Percentiles rank a stretch among this genome's conserved stretches.
These are phyloP conservation scores for Boeremia exigua DNA, from an alignment of 2,329 filamentous ascomycete genomes.

Conservation along the genomic window DNA sequence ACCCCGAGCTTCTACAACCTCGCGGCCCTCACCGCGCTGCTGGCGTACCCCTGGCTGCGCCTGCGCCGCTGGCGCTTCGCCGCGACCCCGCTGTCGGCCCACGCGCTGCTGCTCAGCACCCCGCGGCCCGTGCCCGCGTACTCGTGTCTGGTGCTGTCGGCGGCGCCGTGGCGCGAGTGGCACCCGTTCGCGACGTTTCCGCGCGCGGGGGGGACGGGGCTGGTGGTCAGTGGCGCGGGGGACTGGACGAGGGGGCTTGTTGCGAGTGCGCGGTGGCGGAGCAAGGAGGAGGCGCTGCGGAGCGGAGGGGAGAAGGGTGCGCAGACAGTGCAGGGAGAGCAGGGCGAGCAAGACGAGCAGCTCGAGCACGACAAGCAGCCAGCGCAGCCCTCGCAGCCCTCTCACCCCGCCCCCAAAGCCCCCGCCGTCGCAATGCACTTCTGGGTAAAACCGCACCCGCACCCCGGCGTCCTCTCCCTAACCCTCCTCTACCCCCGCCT, in stretches of 20 bases:
- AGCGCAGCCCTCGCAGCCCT: too few species aligned
- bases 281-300: neutral
- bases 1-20: slow-evolving; percentile 68
- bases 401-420: too few species aligned
- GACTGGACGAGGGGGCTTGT: slow-evolving; percentile 36
- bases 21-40: slow-evolving; percentile 65
- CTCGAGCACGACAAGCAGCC: too few species aligned
- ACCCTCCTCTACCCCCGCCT: slow-evolving; percentile 38
- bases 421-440: slow-evolving; percentile 16
- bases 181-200: slow-evolving; percentile 47
- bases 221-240: slow-evolving; percentile 45
- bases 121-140: slow-evolving; percentile 36
- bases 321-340: too few species aligned
- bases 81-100: slow-evolving; percentile 71
- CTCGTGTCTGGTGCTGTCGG: slow-evolving; percentile 40
- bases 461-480: slow-evolving; percentile 41
- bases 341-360: too few species aligned
- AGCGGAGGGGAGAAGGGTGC: too few species aligned
- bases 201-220: neutral
- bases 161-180: slow-evolving; percentile 41
- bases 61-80: slow-evolving; percentile 72
- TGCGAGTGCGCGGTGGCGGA: slow-evolving; percentile 18
- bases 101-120: slow-evolving; percentile 71
- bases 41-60: slow-evolving; percentile 75
- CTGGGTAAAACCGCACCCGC: slow-evolving; percentile 39